phyloP scores from a whole-genome alignment of 2,329 filamentous ascomycete species.

The Cladophialophora immunda region DNA sequence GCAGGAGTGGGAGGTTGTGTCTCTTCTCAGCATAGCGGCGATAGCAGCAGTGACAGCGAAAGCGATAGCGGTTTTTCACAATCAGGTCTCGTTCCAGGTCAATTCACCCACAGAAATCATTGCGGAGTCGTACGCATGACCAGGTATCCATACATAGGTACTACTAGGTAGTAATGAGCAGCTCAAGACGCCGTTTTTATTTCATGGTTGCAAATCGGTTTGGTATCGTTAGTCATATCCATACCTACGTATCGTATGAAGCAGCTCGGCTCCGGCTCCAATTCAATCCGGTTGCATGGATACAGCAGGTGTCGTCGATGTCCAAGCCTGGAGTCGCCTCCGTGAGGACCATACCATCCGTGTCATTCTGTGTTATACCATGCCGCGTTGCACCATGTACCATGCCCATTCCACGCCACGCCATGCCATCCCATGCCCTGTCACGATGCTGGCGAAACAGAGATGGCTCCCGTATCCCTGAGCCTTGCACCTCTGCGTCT shows the following conservation, averaged over 20 bases:
- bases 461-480: neutral
- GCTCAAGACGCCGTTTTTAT: too few species aligned
- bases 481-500: neutral
- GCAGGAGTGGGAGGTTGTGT: neutral
- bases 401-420: neutral
- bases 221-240: too few species aligned
- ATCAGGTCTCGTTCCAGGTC: neutral
- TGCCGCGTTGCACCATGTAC: neutral
- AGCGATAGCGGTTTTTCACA: neutral
- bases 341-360: neutral
- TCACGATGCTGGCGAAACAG: neutral
- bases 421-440: neutral
- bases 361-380: neutral
- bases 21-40: neutral
- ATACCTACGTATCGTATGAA: too few species aligned
- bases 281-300: too few species aligned
- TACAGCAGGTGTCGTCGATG: too few species aligned
- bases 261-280: too few species aligned
- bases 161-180: too few species aligned
- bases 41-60: neutral
- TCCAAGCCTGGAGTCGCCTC: too few species aligned
- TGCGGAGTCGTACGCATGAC: neutral
- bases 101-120: neutral
- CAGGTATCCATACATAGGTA: neutral
- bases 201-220: too few species aligned